Base-by-base conservation (phyloP, 202 grass and related monocot species). In the Carex arenaria region DNA sequence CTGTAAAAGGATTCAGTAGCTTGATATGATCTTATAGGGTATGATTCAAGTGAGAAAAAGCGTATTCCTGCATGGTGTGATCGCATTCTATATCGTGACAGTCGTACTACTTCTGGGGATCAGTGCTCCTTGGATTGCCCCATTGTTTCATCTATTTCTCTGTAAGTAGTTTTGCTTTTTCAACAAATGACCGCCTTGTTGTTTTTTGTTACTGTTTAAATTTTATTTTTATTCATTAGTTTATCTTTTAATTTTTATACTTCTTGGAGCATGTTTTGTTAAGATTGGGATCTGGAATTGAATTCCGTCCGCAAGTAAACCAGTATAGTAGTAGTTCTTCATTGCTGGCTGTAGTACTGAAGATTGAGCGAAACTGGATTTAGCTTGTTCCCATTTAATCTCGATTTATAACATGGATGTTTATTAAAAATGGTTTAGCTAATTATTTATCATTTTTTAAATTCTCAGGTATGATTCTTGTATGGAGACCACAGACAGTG, bases 1-100 rank as follows among this genome's bases (percentile, higher is more conserved):
- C 36, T 19, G 3, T 69, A 43, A 18, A 67, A 38, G 13, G 47
- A 55, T 75, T 28, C 45, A 74, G 47, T 51, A 59, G 14, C 2
- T 78, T 78, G 30, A 19, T 38, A 38, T 70, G 52, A 38, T 78
- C 65, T 59, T 92, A 57, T 82, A 97, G 94, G 90, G 23, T 97
- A 97, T 88, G 94, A 97, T 87, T 87, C 61, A 65, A 97, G 85
- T 82, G 94, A 97, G 85, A 97, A 94, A 87, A 97, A 85, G 62
- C 91, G 94, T 71, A 90, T 97, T 85, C 94, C 94, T 82, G 91
- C 94, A 60, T 97, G 94, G 94, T 97, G 94, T 80, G 94, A 97
- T 78, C 89, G 94, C 54, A 90, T 97, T 84, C 54, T 97, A 55
- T 94, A 94, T 87, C 86, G 91, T 65, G 94, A 97, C 47, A 94